Percentiles rank a stretch among this genome's conserved stretches.
Evolutionary conservation across 2,329 filamentous ascomycete genomes (phyloP).

Genomic region (Teratosphaeria destructans): DNA sequence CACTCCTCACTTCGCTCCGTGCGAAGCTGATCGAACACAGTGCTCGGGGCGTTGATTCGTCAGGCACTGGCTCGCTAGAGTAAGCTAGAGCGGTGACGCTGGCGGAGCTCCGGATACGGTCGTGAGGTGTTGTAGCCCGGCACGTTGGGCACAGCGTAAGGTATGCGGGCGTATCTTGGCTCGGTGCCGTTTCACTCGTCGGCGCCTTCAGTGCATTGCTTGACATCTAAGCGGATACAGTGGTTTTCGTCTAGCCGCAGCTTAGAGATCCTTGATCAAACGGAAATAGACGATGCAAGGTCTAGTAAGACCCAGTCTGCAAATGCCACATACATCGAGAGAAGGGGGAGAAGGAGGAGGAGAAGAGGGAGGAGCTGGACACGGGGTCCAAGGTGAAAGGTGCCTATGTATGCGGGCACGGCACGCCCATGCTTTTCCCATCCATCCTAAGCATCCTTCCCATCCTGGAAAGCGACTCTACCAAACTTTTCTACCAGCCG

Average conservation of each 20-base stretch:
- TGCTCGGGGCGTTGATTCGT: conserved; percentile 64
- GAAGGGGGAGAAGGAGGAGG: not conserved
- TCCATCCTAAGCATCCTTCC: too few species aligned
- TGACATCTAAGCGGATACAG: conserved; percentile 67
- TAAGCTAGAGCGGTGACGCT: conserved; percentile 52
- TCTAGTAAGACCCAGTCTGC: conserved; percentile 52
- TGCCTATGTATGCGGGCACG: not conserved
- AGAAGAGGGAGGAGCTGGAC: too few species aligned
- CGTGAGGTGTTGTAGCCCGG: conserved; percentile 51
- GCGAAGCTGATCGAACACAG: conserved; percentile 69
- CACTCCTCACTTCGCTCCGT: conserved; percentile 55
- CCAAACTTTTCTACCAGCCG: too few species aligned
- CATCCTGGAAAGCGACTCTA: too few species aligned
- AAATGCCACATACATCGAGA: conserved; percentile 47
- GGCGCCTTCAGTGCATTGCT: conserved; percentile 58
- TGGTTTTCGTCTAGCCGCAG: conserved; percentile 59
- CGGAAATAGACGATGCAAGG: conserved; percentile 43
- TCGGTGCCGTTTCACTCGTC: conserved; percentile 54
- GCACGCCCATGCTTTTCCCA: too few species aligned
- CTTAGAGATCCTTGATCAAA: conserved; percentile 51
- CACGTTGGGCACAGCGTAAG: conserved; percentile 51
- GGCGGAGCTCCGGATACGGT: conserved; percentile 67
- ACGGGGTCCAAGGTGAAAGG: too few species aligned
- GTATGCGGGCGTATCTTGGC: conserved; percentile 51
- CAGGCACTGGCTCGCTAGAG: conserved; percentile 60